Evolutionary conservation across 1,139 yeast genomes (phyloP).

Genomic region (Spathaspora jeffriesii): DNA sequence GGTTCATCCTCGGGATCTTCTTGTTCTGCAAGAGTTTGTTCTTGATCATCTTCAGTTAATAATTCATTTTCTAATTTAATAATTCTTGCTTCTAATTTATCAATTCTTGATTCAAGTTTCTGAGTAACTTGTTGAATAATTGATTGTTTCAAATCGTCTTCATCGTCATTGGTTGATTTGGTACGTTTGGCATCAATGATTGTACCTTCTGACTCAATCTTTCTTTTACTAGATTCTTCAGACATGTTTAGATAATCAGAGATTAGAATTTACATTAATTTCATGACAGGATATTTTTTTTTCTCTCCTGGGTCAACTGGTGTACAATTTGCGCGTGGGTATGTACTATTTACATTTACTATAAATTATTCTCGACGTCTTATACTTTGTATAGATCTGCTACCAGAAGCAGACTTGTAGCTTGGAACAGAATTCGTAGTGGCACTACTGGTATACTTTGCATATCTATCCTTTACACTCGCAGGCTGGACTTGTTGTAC

Average conservation of each 20-base stretch:
- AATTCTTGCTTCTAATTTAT: slow-evolving; percentile 22
- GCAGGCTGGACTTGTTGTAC: not conserved
- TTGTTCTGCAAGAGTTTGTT: not conserved
- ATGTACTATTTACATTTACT: not conserved
- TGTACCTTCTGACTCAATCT: slow-evolving; percentile 17
- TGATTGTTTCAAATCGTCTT: slow-evolving; percentile 15
- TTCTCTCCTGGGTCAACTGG: not conserved
- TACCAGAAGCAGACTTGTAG: slow-evolving; percentile 14
- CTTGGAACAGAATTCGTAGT: slow-evolving; percentile 3
- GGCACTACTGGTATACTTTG: slow-evolving; percentile 23
- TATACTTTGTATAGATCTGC: slow-evolving; percentile 25
- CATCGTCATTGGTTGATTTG: slow-evolving; percentile 13
- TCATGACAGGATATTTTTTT: not conserved
- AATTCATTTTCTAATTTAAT: slow-evolving; percentile 16
- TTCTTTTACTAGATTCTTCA: slow-evolving; percentile 21
- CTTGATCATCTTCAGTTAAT: slow-evolving; percentile 4
- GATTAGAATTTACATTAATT: not conserved
- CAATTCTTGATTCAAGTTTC: slow-evolving; percentile 20
- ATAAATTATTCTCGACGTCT: slow-evolving; percentile 17
- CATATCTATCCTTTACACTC: slow-evolving; percentile 30
- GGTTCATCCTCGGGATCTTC: too few species aligned
- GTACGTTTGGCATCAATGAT: slow-evolving; percentile 14
- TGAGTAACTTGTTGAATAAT: slow-evolving; percentile 18
- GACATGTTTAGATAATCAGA: slow-evolving; percentile 13
- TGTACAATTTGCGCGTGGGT: not conserved